Evolutionary conservation across 202 grass and related monocot genomes (phyloP).

Genomic region (Brachypodium distachyon): DNA sequence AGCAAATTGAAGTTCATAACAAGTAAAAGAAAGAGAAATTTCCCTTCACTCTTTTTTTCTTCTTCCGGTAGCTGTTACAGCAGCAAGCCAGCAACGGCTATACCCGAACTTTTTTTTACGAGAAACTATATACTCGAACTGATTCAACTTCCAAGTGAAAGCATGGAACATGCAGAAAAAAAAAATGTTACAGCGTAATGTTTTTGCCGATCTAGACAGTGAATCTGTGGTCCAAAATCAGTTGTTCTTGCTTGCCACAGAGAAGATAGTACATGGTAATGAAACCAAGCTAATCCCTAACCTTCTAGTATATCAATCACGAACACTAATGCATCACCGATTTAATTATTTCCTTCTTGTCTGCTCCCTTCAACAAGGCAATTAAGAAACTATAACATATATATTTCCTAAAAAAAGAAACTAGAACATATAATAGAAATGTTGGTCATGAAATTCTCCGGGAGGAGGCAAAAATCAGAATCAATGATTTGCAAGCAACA

Average conservation of each 20-base stretch:
- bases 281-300: not conserved
- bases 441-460: not conserved
- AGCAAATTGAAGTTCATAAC: not conserved
- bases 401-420: not conserved
- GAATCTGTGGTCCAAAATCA: not conserved
- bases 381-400: not conserved
- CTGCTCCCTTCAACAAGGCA: not conserved
- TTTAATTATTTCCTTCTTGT: not conserved
- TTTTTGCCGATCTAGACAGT: not conserved
- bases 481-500: slow-evolving; percentile 31
- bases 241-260: not conserved
- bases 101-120: no score
- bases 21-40: not conserved
- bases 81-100: not conserved
- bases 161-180: not conserved
- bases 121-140: not conserved
- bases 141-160: not conserved
- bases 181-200: not conserved
- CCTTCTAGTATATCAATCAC: slow-evolving; percentile 2
- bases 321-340: not conserved
- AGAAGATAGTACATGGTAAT: not conserved
- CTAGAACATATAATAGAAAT: no score
- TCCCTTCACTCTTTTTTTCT: not conserved
- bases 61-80: not conserved
- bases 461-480: slow-evolving; percentile 41